Percentiles rank a stretch among this genome's conserved stretches.
phyloP scores from a whole-genome alignment of 208 protist species.

The Naegleria lovaniensis region DNA sequence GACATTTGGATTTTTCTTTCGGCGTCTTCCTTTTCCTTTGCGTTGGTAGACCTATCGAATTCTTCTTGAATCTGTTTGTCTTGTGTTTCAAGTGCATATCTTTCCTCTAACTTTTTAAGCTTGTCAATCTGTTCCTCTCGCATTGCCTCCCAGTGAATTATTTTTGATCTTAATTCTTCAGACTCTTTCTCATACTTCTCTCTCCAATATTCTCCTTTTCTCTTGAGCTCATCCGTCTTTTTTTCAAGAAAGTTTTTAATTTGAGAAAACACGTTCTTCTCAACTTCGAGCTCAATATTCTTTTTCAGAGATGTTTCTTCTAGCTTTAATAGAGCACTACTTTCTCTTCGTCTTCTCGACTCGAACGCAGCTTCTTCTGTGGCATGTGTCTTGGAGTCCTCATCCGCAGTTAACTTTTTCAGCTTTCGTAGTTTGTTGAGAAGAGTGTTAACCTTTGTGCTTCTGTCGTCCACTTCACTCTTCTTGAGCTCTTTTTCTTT shows the following conservation, averaged over 20 bases:
- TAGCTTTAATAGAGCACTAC: not conserved
- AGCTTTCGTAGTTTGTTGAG: slow-evolving; percentile 14
- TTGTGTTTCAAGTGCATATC: not conserved
- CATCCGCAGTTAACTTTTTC: slow-evolving; percentile 9
- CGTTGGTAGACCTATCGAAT: not conserved
- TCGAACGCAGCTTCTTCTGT: not conserved
- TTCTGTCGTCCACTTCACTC: not conserved
- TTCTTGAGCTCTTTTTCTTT: slow-evolving; percentile 18
- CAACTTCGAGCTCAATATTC: slow-evolving; percentile 7
- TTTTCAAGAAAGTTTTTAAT: slow-evolving; percentile 19
- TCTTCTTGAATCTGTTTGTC: not conserved
- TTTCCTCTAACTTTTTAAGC: not conserved
- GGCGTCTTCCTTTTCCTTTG: not conserved
- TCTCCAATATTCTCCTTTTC: not conserved
- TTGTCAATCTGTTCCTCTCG: slow-evolving; percentile 16
- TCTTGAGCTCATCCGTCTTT: not conserved
- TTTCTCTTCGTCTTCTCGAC: slow-evolving; percentile 14
- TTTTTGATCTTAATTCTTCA: slow-evolving; percentile 8
- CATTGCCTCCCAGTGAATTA: not conserved
- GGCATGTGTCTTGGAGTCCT: not conserved
- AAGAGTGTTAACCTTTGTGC: not conserved
- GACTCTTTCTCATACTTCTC: slow-evolving; percentile 12
- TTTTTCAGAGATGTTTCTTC: not conserved
- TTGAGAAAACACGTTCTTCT: slow-evolving; percentile 3
- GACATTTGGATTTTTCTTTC: not conserved